These are phyloP conservation scores for Mesotaenium endlicherianum DNA, from an alignment of 139 green algal genomes.

Conservation along the genomic window DNA sequence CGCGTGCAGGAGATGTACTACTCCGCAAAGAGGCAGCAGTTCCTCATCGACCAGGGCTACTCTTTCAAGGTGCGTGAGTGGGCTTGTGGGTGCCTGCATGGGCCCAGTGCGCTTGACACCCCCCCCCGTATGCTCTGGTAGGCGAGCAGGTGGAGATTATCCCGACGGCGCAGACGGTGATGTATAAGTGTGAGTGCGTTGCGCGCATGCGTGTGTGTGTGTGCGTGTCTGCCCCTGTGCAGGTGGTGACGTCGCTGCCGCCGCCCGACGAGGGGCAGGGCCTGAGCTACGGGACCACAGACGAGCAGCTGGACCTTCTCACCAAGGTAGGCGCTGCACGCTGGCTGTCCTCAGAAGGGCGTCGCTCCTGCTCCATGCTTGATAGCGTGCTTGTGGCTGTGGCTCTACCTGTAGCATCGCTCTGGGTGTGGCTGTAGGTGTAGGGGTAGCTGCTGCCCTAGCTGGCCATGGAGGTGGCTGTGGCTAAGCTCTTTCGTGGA, in stretches of 20 bases:
- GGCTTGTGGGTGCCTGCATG: too few relatives aligned
- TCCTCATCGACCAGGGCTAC: conserved; percentile 98
- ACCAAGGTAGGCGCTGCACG: conserved; percentile 54
- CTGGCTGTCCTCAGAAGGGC: too few relatives aligned
- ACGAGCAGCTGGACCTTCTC: conserved; percentile 78
- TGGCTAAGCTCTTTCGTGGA: too few relatives aligned
- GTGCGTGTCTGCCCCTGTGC: neutral
- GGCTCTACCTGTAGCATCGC: neutral
- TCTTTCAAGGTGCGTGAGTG: conserved; percentile 81
- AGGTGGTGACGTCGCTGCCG: conserved; percentile 70
- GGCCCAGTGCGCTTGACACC: neutral
- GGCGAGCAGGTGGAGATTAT: neutral
- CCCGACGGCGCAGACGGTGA: neutral
- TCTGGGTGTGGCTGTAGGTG: neutral
- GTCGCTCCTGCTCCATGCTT: too few relatives aligned
- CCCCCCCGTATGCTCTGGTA: neutral
- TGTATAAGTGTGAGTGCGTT: neutral
- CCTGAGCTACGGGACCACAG: conserved; percentile 53
- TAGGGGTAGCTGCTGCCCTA: neutral
- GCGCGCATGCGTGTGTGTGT: neutral
- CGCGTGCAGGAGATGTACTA: conserved; percentile 92
- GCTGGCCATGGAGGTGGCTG: neutral
- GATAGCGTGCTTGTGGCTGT: neutral
- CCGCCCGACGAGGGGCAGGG: conserved; percentile 31
- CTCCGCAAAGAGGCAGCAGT: conserved; percentile 95